Conservation (phyloP, 805 yeast genomes). For the Ogataea neopini region DNA sequence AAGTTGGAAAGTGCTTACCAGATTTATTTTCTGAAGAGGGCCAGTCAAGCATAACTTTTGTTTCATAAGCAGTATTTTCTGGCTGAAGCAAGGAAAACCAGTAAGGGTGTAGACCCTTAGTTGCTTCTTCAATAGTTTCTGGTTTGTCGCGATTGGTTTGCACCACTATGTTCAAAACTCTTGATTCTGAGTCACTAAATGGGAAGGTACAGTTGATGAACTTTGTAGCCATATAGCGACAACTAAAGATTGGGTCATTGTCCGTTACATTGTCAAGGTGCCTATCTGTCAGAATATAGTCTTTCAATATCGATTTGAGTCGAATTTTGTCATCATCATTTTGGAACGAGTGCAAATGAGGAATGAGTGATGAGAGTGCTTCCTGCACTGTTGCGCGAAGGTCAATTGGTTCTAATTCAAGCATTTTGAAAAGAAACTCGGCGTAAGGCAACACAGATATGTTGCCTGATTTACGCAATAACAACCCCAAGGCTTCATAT, state of each 20-base stretch:
- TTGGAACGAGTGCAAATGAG: constrained; percentile 46
- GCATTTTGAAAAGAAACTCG: constrained; percentile 68
- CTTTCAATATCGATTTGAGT: constrained; percentile 40
- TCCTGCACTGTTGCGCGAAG: constrained; percentile 71
- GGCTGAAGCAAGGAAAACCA: constrained; percentile 63
- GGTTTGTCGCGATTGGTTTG: constrained; percentile 55
- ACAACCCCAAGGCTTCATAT: constrained; percentile 76
- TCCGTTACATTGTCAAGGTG: constrained; percentile 32
- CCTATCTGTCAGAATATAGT: background rate
- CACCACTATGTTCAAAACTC: constrained; percentile 65
- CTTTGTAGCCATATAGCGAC: constrained; percentile 65
- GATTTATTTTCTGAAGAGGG: constrained; percentile 31
- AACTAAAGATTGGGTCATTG: constrained; percentile 34
- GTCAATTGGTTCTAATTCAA: constrained; percentile 63
- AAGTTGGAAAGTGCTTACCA: constrained; percentile 54
- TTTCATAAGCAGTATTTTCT: constrained; percentile 2
- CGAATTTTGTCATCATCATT: constrained; percentile 39
- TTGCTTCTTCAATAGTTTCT: constrained; percentile 79
- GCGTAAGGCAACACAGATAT: constrained; percentile 57
- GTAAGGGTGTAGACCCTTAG: constrained; percentile 78
- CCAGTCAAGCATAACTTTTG: background rate
- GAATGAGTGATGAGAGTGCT: constrained; percentile 59
- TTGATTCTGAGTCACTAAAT: constrained; percentile 65
- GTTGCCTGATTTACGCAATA: constrained; percentile 47
- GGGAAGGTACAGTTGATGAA: constrained; percentile 63